Evolutionary conservation across 2,329 filamentous ascomycete genomes (phyloP).

Genomic region (Penicillium verrucosum): DNA sequence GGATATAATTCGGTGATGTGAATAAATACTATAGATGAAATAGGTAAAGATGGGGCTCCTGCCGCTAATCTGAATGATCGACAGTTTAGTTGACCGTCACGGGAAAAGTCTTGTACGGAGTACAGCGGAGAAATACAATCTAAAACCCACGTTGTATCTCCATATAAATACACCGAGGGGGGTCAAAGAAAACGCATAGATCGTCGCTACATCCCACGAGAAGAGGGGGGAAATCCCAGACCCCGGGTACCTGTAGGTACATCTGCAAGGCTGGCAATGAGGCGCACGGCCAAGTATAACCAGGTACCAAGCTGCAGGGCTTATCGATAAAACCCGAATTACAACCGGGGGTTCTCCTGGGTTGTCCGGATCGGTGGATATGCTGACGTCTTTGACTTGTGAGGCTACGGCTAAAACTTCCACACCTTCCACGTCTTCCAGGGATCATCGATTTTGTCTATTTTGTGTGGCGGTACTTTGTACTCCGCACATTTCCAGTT

Average conservation of each 20-base stretch:
- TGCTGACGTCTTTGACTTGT: conserved; percentile 22
- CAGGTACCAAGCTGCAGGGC: conserved; percentile 26
- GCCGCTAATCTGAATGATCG: conserved; percentile 1
- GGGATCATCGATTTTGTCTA: neutral
- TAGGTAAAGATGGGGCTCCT: neutral
- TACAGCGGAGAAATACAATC: neutral
- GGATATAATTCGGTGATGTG: neutral
- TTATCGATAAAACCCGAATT: conserved; percentile 23
- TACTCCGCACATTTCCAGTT: neutral
- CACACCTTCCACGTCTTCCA: neutral
- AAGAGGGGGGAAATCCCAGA: conserved; percentile 1
- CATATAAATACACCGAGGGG: neutral
- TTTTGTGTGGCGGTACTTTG: neutral
- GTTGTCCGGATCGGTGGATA: neutral
- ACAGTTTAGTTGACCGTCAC: neutral
- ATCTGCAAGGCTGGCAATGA: conserved; percentile 16
- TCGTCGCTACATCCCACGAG: neutral
- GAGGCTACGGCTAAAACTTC: neutral
- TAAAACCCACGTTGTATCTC: neutral
- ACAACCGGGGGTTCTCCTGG: neutral
- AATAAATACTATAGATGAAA: neutral
- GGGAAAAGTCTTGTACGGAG: neutral
- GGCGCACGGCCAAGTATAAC: conserved; percentile 20
- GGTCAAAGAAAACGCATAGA: neutral
- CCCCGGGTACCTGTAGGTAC: conserved; percentile 25